Conservation (phyloP, 2,329 filamentous ascomycete genomes). For the Clonostachys byssicola region DNA sequence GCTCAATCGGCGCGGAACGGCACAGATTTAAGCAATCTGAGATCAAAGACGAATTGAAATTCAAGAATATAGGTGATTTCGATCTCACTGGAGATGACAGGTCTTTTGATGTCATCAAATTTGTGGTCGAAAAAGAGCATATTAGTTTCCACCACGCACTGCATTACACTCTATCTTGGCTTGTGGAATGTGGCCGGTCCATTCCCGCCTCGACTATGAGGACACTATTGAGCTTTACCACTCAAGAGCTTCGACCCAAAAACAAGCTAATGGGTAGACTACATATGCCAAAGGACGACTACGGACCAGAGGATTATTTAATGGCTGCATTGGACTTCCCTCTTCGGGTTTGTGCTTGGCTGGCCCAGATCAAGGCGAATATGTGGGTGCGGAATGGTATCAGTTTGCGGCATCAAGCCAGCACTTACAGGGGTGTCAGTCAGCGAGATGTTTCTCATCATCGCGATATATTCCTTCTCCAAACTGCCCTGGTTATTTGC, state of each 20-base stretch:
- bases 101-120: constrained; percentile 72
- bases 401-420: constrained; percentile 90
- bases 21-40: constrained; percentile 81
- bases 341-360: constrained; percentile 88
- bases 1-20: constrained; percentile 85
- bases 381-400: constrained; percentile 99
- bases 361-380: constrained; percentile 95
- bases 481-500: constrained; percentile 85
- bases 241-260: constrained; percentile 63
- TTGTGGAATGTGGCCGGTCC: constrained; percentile 82
- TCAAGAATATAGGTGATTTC: constrained; percentile 73
- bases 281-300: constrained; percentile 50
- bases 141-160: constrained; percentile 98
- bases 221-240: constrained; percentile 66
- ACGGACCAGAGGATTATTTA: constrained; percentile 71
- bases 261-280: constrained; percentile 59
- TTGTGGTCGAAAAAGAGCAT: constrained; percentile 80
- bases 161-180: constrained; percentile 94
- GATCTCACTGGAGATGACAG: constrained; percentile 62
- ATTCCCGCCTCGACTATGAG: constrained; percentile 66
- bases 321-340: constrained; percentile 91
- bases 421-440: constrained; percentile 84
- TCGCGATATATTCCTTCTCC: constrained; percentile 88
- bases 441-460: constrained; percentile 92
- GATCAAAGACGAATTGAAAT: constrained; percentile 79